Base-by-base conservation (phyloP, 345 rosid genomes). In the Eutrema japonicum region DNA sequence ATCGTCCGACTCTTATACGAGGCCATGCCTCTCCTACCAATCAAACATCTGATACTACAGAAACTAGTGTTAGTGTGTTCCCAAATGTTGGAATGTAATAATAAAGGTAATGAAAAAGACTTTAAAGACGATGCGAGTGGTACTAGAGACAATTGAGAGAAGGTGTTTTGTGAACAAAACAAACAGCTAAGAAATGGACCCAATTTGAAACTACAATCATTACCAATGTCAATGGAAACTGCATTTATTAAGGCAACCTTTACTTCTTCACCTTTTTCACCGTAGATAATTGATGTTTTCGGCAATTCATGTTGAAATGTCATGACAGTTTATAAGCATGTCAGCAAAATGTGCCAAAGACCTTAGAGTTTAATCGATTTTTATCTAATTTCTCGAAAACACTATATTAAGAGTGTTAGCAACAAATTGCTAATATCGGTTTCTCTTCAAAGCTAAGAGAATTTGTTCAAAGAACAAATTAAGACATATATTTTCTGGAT, bases 111-210 rank as follows among this genome's bases (percentile, higher is more conserved):
- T 4, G 66, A 64, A 73, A 73, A 64, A 0, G 59, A 66, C 33
- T 64, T 55, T 55, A 18, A 50, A 56, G 16, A 22, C 69, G 46
- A 35, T 3, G 64, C 36, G 41, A 66, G 72, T 47, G 78, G 72
- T 16, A 16, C 16, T 7, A 49, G 66, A 66, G 73, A 56, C 70
- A 72, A 72, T 35, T 48, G 42, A 67, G 48, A 58, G 52, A 58
- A 40, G 35, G 38, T 60, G 41, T 65, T 56, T 65, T 56, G 52
- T 65, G 71, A 73, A 56, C 26, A 16, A 16, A 16, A 16, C 77
- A 16, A 16, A 16, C 77, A 73, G 66, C 77, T 73, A 65, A 65
- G 43, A 29, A 47, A 65, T 7, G 51, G 77, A 65, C 77, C 77
- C 48, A 22, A 50, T 56, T 65, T 38, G 43, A 65, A 65, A 65